Evolutionary conservation across 1,284 basidiomycete species (phyloP), one percentile per base, ranked within the genome.

Genomic region (Papiliotrema fonsecae): DNA sequence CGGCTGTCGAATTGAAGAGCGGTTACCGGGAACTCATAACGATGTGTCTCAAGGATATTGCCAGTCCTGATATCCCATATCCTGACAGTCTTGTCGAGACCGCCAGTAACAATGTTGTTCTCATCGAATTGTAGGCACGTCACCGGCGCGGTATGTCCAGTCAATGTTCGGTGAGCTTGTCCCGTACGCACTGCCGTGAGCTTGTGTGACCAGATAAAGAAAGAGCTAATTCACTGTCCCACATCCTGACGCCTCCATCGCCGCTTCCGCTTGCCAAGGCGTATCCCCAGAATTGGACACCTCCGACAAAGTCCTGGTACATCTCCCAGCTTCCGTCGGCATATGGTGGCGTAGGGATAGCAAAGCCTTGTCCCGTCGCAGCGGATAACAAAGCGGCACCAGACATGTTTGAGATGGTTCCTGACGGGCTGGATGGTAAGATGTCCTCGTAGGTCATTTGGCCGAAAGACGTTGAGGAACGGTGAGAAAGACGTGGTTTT

Each of bases 81-180:
- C 67, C 87, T 78, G 52, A 97, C 79, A n/a, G 88, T 86, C 76
- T 92, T 94, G 76, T 98, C 94, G 44, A 97, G 77, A 72, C 87
- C 87, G 36, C 94, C 94, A 44, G 86, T 92, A 45, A 88, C 84
- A 61, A 97, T 85, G 70, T 97, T 86, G 51, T 87, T 79, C 75
- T 98, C 93, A 76, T 99, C 96, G 64, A 99, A 98, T 69, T 98
- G 96, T 19, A 99, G 77, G 64, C 86, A 91, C 2, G 91, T 97
- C 42, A 98, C 84, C 4, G 96, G 92, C 0, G 80, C 88, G 1
- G 90, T 97, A 70, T 99, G 96, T 6, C 94, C 96, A 22, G 88
- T 75, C 42, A 99, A 77, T 9, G 93, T 97, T 36, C 96, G 79
- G 73, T 97, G 93, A 13, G 92, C 86, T 72, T 98, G 94, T 4